A percentile compares a stretch with the other conserved stretches of the same genome.
Conservation (phyloP, 2,329 filamentous ascomycete genomes). For the Camptophora hylomeconis region DNA sequence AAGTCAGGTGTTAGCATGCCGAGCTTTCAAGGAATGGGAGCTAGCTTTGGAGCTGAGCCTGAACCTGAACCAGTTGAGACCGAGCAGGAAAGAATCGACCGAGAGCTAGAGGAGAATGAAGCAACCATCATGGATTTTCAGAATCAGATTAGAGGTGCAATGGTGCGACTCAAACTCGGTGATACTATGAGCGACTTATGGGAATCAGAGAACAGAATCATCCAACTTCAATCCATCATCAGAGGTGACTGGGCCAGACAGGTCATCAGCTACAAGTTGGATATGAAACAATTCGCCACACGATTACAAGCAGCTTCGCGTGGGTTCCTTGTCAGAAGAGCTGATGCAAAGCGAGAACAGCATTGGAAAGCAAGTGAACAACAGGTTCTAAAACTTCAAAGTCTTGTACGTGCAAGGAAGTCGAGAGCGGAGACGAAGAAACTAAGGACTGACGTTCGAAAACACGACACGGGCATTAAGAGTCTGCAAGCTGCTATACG, state of each 20-base stretch:
- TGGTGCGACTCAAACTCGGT: conserved; percentile 64
- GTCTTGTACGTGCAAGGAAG: conserved; percentile 51
- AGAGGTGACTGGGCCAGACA: conserved; percentile 80
- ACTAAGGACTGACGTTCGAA: conserved; percentile 26
- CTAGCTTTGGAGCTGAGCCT: conserved; percentile 80
- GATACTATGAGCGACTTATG: conserved; percentile 78
- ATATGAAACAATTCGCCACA: conserved; percentile 70
- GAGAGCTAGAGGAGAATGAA: conserved; percentile 70
- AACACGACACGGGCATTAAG: conserved; percentile 31
- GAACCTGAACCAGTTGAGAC: conserved; percentile 64
- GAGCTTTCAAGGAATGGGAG: conserved; percentile 93
- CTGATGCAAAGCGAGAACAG: conserved; percentile 48
- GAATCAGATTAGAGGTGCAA: conserved; percentile 69
- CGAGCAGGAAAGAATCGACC: conserved; percentile 75
- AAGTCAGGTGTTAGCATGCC: conserved; percentile 93
- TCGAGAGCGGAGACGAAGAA: conserved; percentile 30
- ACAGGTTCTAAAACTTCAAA: conserved; percentile 69
- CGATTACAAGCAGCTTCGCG: conserved; percentile 67
- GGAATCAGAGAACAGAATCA: conserved; percentile 65
- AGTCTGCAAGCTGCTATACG: conserved; percentile 44
- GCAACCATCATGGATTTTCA: conserved; percentile 64
- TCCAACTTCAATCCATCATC: conserved; percentile 75
- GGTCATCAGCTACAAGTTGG: conserved; percentile 65
- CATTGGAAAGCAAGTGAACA: conserved; percentile 58
- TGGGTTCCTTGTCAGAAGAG: conserved; percentile 59